A percentile compares a stretch with the other conserved stretches of the same genome.
phyloP scores from a whole-genome alignment of 345 rosid genomes.

The Populus tremula region DNA sequence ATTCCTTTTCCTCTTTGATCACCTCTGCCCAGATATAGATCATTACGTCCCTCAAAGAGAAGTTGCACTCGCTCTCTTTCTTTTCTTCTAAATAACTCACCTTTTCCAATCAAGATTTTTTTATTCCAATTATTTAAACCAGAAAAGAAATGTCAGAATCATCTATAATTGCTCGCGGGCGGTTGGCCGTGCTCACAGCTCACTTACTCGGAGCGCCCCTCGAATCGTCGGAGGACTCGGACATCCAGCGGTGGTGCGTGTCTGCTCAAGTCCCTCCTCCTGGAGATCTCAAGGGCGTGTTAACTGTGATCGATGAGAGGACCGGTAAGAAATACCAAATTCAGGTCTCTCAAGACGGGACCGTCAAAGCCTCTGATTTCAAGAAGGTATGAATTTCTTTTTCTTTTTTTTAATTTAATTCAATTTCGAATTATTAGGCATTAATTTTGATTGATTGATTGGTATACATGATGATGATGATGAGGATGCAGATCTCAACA shows the following conservation, averaged over 20 bases:
- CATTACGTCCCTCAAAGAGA: neutral
- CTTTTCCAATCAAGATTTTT: neutral
- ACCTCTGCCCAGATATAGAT: too few species aligned
- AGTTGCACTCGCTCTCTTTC: neutral
- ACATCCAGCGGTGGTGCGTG: conserved; percentile 48
- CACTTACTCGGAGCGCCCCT: conserved; percentile 40
- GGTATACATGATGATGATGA: too few species aligned
- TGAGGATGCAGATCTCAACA: conserved; percentile 46
- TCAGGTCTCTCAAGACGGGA: conserved; percentile 59
- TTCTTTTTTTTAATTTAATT: neutral
- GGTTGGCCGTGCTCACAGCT: conserved; percentile 67
- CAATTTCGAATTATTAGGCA: neutral
- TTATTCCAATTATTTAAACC: neutral
- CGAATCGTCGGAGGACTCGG: conserved; percentile 8
- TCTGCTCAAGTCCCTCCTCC: conserved; percentile 51
- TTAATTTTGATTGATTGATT: too few species aligned
- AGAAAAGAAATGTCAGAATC: too few species aligned
- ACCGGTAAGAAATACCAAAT: conserved; percentile 63
- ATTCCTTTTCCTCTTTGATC: too few species aligned
- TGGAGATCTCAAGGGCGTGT: conserved; percentile 47
- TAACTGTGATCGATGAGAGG: conserved; percentile 73
- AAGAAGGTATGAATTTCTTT: conserved; percentile 52
- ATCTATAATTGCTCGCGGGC: conserved; percentile 35
- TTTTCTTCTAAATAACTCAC: neutral
- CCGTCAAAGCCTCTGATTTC: conserved; percentile 74